A percentile compares a stretch with the other conserved stretches of the same genome.
Evolutionary conservation across 2,329 filamentous ascomycete genomes (phyloP).

Genomic region (Fusarium pseudoanthophilum): DNA sequence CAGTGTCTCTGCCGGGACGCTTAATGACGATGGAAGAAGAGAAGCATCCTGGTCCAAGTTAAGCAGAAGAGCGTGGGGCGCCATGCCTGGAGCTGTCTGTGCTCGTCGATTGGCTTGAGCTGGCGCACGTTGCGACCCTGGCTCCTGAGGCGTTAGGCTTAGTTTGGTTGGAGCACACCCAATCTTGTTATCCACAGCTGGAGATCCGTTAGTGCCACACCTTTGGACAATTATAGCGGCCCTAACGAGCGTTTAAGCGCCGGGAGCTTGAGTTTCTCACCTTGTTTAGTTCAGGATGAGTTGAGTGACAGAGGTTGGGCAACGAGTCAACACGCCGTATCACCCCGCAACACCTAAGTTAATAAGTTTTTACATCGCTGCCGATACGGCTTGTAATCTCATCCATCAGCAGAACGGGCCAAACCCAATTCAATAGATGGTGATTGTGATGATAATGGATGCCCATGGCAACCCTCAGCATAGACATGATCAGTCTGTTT

Average conservation of each 20-base stretch:
- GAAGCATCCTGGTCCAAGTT: conserved; percentile 11
- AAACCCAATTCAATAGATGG: conserved; percentile 2
- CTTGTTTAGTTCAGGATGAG: conserved; percentile 5
- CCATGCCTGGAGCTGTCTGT: conserved; percentile 32
- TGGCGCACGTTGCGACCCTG: conserved; percentile 34
- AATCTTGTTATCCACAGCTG: conserved; percentile 20
- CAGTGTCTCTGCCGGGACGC: conserved; percentile 16
- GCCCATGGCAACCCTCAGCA: conserved; percentile 26
- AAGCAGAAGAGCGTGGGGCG: conserved; percentile 27
- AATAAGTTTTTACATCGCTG: not conserved
- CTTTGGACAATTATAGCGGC: conserved; percentile 47
- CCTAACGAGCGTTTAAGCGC: conserved; percentile 43
- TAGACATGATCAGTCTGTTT: conserved; percentile 20
- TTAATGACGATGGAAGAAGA: conserved; percentile 33
- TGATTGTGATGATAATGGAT: conserved; percentile 30
- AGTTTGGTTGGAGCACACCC: conserved; percentile 21
- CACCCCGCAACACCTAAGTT: not conserved
- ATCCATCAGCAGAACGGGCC: conserved; percentile 11
- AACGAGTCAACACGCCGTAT: conserved; percentile 14
- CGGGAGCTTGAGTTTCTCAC: conserved; percentile 41
- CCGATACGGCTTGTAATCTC: conserved; percentile 10
- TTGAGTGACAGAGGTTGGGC: conserved; percentile 11
- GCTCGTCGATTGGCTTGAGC: conserved; percentile 30
- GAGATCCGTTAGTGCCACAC: conserved; percentile 31
- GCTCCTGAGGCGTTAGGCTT: conserved; percentile 32